Conservation (phyloP, 805 yeast genomes). For the Metschnikowia colocasiae region DNA sequence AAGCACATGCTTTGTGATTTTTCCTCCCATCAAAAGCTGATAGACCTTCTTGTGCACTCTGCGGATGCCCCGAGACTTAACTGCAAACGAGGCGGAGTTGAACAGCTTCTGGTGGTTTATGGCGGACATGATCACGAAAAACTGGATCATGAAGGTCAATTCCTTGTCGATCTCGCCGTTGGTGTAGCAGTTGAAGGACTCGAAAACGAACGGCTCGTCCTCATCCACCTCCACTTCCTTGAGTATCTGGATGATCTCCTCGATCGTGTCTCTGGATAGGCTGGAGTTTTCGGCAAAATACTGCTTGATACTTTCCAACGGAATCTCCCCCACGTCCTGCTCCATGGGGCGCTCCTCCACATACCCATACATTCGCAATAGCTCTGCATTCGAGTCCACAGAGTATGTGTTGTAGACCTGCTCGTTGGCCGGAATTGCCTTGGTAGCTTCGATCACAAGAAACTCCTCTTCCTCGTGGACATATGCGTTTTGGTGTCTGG, state of each 20-base stretch:
- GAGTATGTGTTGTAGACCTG: conserved; percentile 90
- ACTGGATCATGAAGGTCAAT: conserved; percentile 49
- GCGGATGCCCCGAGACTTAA: conserved; percentile 29
- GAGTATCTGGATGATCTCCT: conserved; percentile 31
- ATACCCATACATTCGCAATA: conserved; percentile 86
- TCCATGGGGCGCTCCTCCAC: conserved; percentile 72
- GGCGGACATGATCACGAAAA: conserved; percentile 36
- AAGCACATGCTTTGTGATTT: conserved; percentile 40
- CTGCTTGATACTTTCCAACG: conserved; percentile 39
- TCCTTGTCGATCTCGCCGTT: conserved; percentile 62
- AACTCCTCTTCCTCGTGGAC: conserved; percentile 47
- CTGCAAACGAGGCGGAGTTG: conserved; percentile 24
- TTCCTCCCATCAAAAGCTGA: conserved; percentile 53
- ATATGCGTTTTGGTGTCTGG: conserved; percentile 70
- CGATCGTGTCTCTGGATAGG: conserved; percentile 27
- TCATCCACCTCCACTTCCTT: conserved; percentile 35
- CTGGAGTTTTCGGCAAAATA: conserved; percentile 27
- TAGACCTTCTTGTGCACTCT: conserved; percentile 57
- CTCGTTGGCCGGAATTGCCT: conserved; percentile 55
- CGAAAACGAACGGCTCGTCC: conserved; percentile 42
- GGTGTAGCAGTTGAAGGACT: conserved; percentile 59
- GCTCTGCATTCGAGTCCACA: conserved; percentile 86
- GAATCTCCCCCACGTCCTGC: conserved; percentile 78
- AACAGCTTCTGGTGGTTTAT: conserved; percentile 24
- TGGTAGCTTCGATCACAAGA: conserved; percentile 70